Evolutionary conservation across 2,329 filamentous ascomycete genomes (phyloP).

Genomic region (Phaeosphaeriaceae sp.): DNA sequence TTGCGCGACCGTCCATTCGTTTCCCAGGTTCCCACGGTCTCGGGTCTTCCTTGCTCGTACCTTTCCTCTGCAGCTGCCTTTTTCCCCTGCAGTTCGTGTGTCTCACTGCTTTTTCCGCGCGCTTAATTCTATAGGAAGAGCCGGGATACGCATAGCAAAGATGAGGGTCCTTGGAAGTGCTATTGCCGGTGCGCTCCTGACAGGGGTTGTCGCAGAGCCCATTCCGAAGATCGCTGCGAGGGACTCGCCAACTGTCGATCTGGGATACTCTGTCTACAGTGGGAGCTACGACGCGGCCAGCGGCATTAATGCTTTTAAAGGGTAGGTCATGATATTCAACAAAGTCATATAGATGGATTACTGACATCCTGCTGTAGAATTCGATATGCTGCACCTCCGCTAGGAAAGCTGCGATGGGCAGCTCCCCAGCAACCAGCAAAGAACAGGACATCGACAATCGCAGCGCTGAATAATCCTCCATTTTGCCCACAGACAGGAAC

Average conservation of each 20-base stretch:
- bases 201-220: conserved; percentile 26
- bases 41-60: conserved; percentile 16
- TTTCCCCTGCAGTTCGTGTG: conserved; percentile 5
- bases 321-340: conserved; percentile 20
- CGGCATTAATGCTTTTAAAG: conserved; percentile 42
- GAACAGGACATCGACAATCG: conserved; percentile 50
- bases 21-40: conserved; percentile 16
- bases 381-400: conserved; percentile 61
- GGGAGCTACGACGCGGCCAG: conserved; percentile 31
- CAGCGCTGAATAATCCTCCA: conserved; percentile 53
- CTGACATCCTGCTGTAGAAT: conserved; percentile 41
- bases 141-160: conserved; percentile 7
- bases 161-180: conserved; percentile 19
- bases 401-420: conserved; percentile 59
- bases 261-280: conserved; percentile 42
- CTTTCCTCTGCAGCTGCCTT: conserved; percentile 1
- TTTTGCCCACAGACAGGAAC: conserved; percentile 43
- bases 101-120: conserved; percentile 3
- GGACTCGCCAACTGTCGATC: conserved; percentile 33
- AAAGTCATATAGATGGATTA: neutral
- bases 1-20: conserved; percentile 12
- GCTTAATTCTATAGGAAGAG: conserved; percentile 8
- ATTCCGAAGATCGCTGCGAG: conserved; percentile 25
- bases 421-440: conserved; percentile 55
- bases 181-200: conserved; percentile 28